These are phyloP conservation scores for Grammothele lineata DNA, from an alignment of 768 basidiomycete genomes.

Conservation along the genomic window DNA sequence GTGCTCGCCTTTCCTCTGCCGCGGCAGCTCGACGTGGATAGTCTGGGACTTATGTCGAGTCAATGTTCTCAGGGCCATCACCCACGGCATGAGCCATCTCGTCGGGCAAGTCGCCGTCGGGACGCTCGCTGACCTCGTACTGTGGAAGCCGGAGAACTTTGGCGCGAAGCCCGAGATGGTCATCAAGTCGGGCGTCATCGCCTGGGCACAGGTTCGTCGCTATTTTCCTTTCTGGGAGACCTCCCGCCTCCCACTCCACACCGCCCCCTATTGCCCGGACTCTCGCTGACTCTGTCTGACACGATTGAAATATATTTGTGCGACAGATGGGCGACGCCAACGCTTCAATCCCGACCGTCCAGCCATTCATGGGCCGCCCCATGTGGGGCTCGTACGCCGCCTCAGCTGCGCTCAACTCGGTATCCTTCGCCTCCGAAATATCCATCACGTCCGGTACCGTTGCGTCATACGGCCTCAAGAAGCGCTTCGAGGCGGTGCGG, in stretches of 20 bases:
- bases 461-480: conserved; percentile 63
- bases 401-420: conserved; percentile 80
- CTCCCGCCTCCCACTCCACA: background rate
- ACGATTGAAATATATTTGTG: no score
- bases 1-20: background rate
- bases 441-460: conserved; percentile 60
- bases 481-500: conserved; percentile 69
- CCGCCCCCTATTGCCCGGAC: background rate
- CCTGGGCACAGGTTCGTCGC: conserved; percentile 71
- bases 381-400: conserved; percentile 89
- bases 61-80: conserved; percentile 63
- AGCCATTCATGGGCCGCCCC: conserved; percentile 78
- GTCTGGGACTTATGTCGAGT: conserved; percentile 4
- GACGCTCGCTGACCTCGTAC: conserved; percentile 87
- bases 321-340: conserved; percentile 93
- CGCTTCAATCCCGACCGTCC: conserved; percentile 92
- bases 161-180: conserved; percentile 93
- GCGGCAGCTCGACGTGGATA: background rate
- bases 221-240: background rate
- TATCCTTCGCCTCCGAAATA: conserved; percentile 78
- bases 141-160: conserved; percentile 95
- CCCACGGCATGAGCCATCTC: conserved; percentile 85
- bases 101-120: conserved; percentile 83
- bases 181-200: conserved; percentile 92
- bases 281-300: conserved; percentile 1